These are phyloP conservation scores for Aureoboletus auriporus DNA, from an alignment of 768 basidiomycete species.

Conservation along the genomic window DNA sequence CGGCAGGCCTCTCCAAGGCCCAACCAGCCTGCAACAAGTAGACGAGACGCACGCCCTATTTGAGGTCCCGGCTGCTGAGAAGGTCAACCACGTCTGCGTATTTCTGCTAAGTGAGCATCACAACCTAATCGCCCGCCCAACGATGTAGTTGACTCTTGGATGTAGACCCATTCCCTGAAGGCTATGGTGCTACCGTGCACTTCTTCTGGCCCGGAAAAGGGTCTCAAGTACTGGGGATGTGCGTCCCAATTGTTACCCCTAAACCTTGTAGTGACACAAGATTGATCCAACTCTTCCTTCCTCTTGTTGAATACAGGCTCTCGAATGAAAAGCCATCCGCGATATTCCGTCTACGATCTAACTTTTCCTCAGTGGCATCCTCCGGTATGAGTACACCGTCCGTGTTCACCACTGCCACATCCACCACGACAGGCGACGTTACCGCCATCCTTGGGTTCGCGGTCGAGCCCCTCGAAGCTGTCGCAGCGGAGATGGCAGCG, in stretches of 20 bases:
- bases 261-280: background rate
- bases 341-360: constrained; percentile 77
- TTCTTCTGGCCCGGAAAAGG: constrained; percentile 86
- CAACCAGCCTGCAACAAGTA: constrained; percentile 71
- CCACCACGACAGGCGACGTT: constrained; percentile 41
- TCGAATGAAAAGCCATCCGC: constrained; percentile 89
- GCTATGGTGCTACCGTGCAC: constrained; percentile 81
- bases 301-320: constrained; percentile 45
- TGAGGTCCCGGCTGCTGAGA: constrained; percentile 63
- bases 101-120: constrained; percentile 63
- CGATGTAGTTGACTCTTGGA: background rate
- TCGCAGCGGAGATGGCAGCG: constrained; percentile 53
- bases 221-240: constrained; percentile 85
- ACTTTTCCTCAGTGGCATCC: constrained; percentile 40
- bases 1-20: constrained; percentile 61
- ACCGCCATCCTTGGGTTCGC: constrained; percentile 77
- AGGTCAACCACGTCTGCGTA: constrained; percentile 83
- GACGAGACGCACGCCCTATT: constrained; percentile 83
- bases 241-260: constrained; percentile 22
- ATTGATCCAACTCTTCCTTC: background rate
- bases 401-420: constrained; percentile 28
- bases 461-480: constrained; percentile 67
- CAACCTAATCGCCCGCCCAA: background rate
- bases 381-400: constrained; percentile 30
- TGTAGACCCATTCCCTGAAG: constrained; percentile 74